Percentiles rank a stretch among this genome's conserved stretches.
Evolutionary conservation across 805 yeast genomes (phyloP).

Genomic region (Ascoidea asiatica): DNA sequence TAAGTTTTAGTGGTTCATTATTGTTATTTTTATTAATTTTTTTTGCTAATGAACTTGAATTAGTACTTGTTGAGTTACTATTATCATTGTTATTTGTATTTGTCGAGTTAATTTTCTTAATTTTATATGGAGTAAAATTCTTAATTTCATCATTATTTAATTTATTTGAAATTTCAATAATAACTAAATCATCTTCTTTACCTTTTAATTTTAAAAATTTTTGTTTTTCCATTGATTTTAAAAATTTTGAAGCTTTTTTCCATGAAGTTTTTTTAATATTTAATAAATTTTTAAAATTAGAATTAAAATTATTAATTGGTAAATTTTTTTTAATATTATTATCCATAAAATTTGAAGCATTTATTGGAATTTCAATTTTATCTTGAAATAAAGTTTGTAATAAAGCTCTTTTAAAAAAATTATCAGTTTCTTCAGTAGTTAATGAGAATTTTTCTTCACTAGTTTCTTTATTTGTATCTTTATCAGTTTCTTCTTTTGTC

Average conservation of each 20-base stretch:
- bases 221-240: conserved; percentile 76
- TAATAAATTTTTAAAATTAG: conserved; percentile 21
- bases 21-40: conserved; percentile 15
- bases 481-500: conserved; percentile 6
- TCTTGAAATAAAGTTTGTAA: conserved; percentile 53
- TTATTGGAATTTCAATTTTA: conserved; percentile 47
- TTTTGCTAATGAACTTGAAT: conserved; percentile 1
- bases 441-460: conserved; percentile 15
- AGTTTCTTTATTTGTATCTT: conserved; percentile 9
- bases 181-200: conserved; percentile 65
- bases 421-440: conserved; percentile 56
- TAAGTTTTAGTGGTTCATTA: conserved; percentile 16
- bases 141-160: conserved; percentile 33
- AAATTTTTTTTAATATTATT: conserved; percentile 54
- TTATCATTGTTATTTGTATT: conserved; percentile 1
- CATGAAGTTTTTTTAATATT: conserved; percentile 72
- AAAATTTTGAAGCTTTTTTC: conserved; percentile 78
- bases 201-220: conserved; percentile 63
- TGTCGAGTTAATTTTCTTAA: conserved; percentile 15
- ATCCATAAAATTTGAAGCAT: conserved; percentile 66
- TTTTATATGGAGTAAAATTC: conserved; percentile 52
- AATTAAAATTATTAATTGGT: conserved; percentile 41
- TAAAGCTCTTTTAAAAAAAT: conserved; percentile 58
- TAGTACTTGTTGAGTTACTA: conserved; percentile 6
- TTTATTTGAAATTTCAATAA: conserved; percentile 35